These are phyloP conservation scores for Pichia rugopelliculosa DNA, from an alignment of 805 yeast genomes.

Conservation along the genomic window DNA sequence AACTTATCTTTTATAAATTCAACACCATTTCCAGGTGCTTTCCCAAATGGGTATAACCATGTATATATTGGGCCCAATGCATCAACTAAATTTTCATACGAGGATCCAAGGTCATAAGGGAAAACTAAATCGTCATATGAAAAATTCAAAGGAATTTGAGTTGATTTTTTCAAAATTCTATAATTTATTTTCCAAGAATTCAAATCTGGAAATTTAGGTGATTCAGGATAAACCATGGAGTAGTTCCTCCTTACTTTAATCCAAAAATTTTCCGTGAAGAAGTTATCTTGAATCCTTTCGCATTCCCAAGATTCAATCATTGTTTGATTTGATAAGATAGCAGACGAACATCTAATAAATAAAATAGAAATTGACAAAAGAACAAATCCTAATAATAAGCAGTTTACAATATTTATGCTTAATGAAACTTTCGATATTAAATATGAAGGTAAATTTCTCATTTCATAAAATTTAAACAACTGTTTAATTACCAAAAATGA, in stretches of 20 bases:
- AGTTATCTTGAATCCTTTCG: constrained; percentile 70
- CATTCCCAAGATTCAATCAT: constrained; percentile 91
- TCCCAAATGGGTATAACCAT: constrained; percentile 72
- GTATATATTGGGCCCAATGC: constrained; percentile 55
- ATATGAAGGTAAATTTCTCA: constrained; percentile 49
- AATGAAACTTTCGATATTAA: constrained; percentile 47
- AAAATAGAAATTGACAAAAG: constrained; percentile 51
- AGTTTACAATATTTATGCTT: constrained; percentile 43
- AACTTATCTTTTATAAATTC: constrained; percentile 49
- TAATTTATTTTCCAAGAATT: constrained; percentile 37
- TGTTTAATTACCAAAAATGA: constrained; percentile 35
- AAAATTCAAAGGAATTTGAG: constrained; percentile 28
- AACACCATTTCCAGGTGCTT: constrained; percentile 54
- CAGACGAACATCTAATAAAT: constrained; percentile 51
- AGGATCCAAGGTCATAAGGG: constrained; percentile 69
- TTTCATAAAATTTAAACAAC: constrained; percentile 37
- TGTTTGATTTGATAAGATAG: constrained; percentile 62
- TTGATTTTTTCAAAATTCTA: constrained; percentile 15
- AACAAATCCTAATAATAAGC: constrained; percentile 54
- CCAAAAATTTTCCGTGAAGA: constrained; percentile 50
- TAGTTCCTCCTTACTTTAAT: constrained; percentile 39
- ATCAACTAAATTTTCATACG: constrained; percentile 43
- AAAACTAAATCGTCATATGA: constrained; percentile 63
- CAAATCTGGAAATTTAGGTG: constrained; percentile 33
- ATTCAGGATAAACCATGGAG: constrained; percentile 27